phyloP scores from a whole-genome alignment of 2,329 filamentous ascomycete genomes.

The Xylariales sp. region DNA sequence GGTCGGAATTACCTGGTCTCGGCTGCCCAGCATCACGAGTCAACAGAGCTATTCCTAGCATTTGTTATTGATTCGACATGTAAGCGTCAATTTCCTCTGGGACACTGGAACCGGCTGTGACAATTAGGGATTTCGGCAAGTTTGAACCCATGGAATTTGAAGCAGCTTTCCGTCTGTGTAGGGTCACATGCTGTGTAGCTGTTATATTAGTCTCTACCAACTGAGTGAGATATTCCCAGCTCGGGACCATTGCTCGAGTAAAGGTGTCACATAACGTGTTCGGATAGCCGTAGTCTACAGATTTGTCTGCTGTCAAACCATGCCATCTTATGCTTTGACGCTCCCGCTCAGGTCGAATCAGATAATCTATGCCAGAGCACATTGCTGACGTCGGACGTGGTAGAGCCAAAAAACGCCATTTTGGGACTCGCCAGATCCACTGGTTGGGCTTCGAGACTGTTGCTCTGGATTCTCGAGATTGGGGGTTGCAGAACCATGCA shows the following conservation, averaged over 20 bases:
- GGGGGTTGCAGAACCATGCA: neutral
- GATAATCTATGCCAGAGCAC: neutral
- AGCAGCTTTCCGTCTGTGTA: constrained; percentile 7
- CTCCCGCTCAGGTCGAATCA: neutral
- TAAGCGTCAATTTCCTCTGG: neutral
- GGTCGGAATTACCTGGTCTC: constrained; percentile 2
- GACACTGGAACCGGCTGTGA: too few relatives aligned
- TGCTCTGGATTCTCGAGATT: too few relatives aligned
- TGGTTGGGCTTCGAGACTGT: too few relatives aligned
- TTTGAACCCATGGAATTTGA: neutral
- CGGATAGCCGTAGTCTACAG: constrained; percentile 3
- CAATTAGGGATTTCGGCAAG: neutral
- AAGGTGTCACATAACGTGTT: constrained; percentile 1
- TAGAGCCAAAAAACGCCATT: neutral
- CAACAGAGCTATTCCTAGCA: neutral
- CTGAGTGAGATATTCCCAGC: neutral
- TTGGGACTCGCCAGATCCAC: too few relatives aligned
- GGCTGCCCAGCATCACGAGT: constrained; percentile 4
- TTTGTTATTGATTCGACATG: neutral
- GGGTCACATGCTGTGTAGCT: constrained; percentile 3
- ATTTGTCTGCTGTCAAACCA: constrained; percentile 5
- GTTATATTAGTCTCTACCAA: neutral
- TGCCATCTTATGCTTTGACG: neutral
- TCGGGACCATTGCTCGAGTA: neutral
- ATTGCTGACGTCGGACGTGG: neutral